Conservation (phyloP, 768 basidiomycete genomes). For the Filobasidium wieringae region DNA sequence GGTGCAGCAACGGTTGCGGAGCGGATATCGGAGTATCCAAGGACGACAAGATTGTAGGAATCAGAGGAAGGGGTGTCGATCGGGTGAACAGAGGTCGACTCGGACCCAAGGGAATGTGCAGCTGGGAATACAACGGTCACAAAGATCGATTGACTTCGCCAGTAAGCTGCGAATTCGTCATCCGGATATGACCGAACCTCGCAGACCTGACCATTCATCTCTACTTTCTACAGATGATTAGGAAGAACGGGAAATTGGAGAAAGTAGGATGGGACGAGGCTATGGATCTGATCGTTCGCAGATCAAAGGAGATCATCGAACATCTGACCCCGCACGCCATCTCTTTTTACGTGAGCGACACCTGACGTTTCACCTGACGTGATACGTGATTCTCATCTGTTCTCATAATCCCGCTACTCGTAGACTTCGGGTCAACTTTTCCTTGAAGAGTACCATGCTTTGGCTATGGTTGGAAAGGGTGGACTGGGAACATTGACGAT, state of each 20-base stretch:
- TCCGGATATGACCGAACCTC: too few relatives aligned
- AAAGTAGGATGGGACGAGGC: conserved; percentile 21
- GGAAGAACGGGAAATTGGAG: conserved; percentile 21
- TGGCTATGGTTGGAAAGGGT: conserved; percentile 21
- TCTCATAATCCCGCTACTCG: background rate
- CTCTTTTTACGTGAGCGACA: conserved; percentile 16
- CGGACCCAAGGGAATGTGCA: conserved; percentile 22
- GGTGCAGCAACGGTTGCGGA: conserved; percentile 15
- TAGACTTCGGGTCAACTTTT: conserved; percentile 23
- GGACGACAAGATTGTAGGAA: conserved; percentile 21
- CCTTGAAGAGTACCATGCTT: conserved; percentile 24
- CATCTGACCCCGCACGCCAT: conserved; percentile 20
- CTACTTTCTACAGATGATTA: conserved; percentile 11
- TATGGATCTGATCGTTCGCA: conserved; percentile 18
- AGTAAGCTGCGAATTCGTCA: conserved; percentile 8
- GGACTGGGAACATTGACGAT: conserved; percentile 18
- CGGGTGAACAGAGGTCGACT: conserved; percentile 23
- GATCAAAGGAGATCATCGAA: conserved; percentile 19
- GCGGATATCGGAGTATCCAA: conserved; percentile 20
- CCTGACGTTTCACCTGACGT: background rate
- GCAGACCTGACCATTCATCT: background rate
- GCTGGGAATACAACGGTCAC: conserved; percentile 14
- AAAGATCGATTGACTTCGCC: conserved; percentile 18
- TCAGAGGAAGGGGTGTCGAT: conserved; percentile 16
- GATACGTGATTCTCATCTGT: background rate